phyloP scores from a whole-genome alignment of 176 grass and related monocot species.

The Phyllostachys edulis region DNA sequence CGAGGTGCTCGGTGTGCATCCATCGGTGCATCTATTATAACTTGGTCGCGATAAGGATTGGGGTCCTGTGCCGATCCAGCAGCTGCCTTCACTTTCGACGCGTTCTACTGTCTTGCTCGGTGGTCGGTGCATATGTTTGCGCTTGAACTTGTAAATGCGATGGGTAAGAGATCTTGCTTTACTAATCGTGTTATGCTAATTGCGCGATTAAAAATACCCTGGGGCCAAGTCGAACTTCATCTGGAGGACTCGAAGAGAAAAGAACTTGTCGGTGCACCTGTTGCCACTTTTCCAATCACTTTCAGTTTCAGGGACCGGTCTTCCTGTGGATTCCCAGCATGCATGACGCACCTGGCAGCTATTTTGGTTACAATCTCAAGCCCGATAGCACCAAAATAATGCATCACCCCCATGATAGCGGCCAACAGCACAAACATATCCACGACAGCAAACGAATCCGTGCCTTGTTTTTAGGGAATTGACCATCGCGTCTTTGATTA shows the following conservation, averaged over 20 bases:
- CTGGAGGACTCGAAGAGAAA: no score
- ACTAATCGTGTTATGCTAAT: background rate
- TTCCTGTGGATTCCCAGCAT: background rate
- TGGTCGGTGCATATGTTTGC: background rate
- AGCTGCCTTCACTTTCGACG: background rate
- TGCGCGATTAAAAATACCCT: background rate
- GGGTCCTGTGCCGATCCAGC: background rate
- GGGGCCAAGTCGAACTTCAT: background rate
- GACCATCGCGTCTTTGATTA: background rate
- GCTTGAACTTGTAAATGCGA: background rate
- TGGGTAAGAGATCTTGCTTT: background rate
- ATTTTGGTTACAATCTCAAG: constrained; percentile 10
- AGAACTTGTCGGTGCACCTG: background rate
- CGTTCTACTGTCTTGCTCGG: background rate
- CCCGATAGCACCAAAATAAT: constrained; percentile 25
- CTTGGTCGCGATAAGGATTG: background rate
- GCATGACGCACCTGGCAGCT: constrained; percentile 26
- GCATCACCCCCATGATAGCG: background rate
- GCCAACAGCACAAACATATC: constrained; percentile 38
- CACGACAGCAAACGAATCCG: constrained; percentile 17
- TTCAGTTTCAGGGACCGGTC: background rate
- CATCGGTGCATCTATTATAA: background rate
- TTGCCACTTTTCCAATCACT: background rate
- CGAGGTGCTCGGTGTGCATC: constrained; percentile 23
- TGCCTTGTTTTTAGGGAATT: background rate